Evolutionary conservation across 2,329 filamentous ascomycete genomes (phyloP), one percentile per base, ranked within the genome.

Genomic region (Fusarium torulosum): DNA sequence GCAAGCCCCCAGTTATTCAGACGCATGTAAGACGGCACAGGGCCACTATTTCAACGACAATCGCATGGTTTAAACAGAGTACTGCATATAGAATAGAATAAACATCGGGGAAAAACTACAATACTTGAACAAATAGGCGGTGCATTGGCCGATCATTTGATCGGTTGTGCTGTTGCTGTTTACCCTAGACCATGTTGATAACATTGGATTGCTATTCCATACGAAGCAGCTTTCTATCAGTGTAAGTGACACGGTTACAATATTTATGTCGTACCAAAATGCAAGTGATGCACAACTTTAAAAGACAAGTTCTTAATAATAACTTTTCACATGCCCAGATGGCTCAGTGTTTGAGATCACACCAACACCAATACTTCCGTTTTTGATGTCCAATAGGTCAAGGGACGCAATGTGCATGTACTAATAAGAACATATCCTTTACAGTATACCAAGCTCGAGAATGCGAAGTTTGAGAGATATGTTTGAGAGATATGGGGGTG

Each of bases 1-100:
- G 45, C 23, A 40, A 37, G 14, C 21, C 59, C 67, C 67, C 44
- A 49, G 51, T 53, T 35, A 46, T 25, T 54, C 63, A 49, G 66
- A 53, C 41, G 54, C 53, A 53, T 59, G 56, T 60, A 63, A 57
- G 54, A 63, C 68, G 63, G 63, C 60, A 55, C 44, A 40, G 58
- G 44, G n/a, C 63, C 53, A 51, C 43, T 33, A 33, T 46, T 61
- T 41, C 20, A 45, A 47, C 20, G 40, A 47, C 47, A 62, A 21
- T 43, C 42, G n/a, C 37, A 47, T 7, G 15, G 57, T 19, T 8
- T 7, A 10, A 23, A 9, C 13, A 6, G 25, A 44, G 13, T 7
- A 11, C 9, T 17, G 10, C 17, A n/a, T 33, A 20, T 17, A 7
- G 27, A 47, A 47, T 42, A 7, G 21, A 46, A 29, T 7, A 52